A percentile compares a stretch with the other conserved stretches of the same genome.
Evolutionary conservation across 2,329 filamentous ascomycete genomes (phyloP).

Genomic region (Botrytis paeoniae): DNA sequence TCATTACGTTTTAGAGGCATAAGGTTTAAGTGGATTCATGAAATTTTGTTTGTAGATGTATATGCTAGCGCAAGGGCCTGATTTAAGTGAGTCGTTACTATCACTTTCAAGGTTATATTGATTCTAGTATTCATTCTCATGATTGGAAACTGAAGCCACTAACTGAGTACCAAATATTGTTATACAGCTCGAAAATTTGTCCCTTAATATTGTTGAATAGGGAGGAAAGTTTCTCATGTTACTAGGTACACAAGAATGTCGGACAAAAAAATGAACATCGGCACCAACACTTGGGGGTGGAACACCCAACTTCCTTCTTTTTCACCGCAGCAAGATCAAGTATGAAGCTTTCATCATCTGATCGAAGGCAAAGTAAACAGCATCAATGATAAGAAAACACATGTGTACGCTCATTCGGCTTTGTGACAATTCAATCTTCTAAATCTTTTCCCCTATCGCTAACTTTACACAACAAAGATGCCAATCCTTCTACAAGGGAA

Average conservation of each 20-base stretch:
- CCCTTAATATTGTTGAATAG: not conserved
- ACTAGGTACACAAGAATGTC: not conserved
- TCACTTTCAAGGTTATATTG: not conserved
- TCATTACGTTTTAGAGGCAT: not conserved
- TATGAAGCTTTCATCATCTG: not conserved
- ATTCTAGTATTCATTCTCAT: not conserved
- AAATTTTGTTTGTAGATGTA: not conserved
- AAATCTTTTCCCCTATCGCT: not conserved
- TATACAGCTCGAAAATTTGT: not conserved
- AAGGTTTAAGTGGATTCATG: too few species aligned
- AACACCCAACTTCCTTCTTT: not conserved
- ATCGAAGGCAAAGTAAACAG: not conserved
- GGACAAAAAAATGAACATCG: not conserved
- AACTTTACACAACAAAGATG: not conserved
- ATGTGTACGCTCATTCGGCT: not conserved
- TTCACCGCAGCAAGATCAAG: not conserved
- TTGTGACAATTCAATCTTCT: not conserved
- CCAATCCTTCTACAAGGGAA: not conserved
- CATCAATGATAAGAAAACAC: not conserved
- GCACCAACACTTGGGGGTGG: not conserved
- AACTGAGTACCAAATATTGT: not conserved
- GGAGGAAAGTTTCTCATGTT: rapidly evolving
- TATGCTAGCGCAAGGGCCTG: not conserved
- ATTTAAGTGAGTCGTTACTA: not conserved
- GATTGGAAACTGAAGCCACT: not conserved